Percentiles rank a stretch among this genome's conserved stretches.
Conservation (phyloP, 23 red algal genomes). For the Gracilaria vermiculophylla region DNA sequence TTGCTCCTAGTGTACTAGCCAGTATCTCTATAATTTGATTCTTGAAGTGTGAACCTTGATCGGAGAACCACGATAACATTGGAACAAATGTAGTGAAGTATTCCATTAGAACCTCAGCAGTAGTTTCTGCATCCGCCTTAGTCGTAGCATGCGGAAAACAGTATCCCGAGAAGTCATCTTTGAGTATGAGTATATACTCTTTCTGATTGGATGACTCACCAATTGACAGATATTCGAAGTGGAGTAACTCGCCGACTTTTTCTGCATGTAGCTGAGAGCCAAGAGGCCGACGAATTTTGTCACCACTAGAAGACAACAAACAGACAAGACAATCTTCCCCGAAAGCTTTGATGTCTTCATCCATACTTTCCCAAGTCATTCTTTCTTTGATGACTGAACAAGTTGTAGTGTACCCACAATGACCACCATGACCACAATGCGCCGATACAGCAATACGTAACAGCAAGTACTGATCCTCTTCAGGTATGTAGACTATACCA, state of each 20-base stretch:
- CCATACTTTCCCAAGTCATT: not conserved
- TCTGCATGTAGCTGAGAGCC: not conserved
- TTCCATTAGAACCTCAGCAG: not conserved
- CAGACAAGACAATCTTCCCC: not conserved
- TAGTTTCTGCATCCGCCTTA: not conserved
- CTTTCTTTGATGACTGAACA: not conserved
- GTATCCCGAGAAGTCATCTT: not conserved
- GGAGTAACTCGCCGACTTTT: not conserved
- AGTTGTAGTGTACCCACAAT: not conserved
- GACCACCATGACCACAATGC: not conserved
- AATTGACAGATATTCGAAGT: not conserved
- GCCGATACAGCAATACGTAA: not conserved
- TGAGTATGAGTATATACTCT: not conserved
- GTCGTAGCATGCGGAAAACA: not conserved
- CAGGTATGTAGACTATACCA: not conserved
- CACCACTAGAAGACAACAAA: not conserved
- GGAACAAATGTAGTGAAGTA: slow-evolving; percentile 4
- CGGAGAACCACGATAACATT: not conserved
- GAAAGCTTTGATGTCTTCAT: not conserved
- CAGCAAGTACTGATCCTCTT: not conserved
- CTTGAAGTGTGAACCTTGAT: slow-evolving; percentile 36
- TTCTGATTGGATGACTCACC: too few relatives aligned
- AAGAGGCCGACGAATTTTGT: not conserved
- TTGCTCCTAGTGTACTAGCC: not conserved
- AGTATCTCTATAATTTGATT: not conserved